Base-by-base conservation (phyloP, 192 early-diverging fungal genomes). In the Pilaira anomala region DNA sequence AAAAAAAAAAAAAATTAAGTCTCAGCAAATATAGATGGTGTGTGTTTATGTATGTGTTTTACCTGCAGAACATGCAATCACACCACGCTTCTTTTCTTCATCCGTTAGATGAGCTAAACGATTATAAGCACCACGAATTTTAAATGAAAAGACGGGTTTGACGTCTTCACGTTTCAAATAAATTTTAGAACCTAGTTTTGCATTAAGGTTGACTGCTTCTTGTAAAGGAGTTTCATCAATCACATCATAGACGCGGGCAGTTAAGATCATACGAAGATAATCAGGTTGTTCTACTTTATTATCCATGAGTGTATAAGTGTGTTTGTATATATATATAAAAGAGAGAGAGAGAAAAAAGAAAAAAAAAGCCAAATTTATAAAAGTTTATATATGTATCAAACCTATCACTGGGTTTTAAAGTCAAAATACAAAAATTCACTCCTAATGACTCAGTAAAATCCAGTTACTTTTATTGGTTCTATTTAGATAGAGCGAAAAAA, bases 101-200 rank as follows among this genome's bases (percentile, higher is more conserved):
- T 71, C 68, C 2, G 87, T 81, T 48, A 99, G 77, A 62, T 94
- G 89, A 28, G 85, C 83, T 72, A 99, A 88, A 62, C 85, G 84
- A 75, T 99, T 97, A 82, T 96, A 94, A 2, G 97, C 97, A 16
- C 97, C 97, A 22, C 97, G 87, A 66, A 95, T 87, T 83, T 99
- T 99, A 86, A 99, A 99, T 12, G 91, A 93, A 65, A 99, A 99
- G 22, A 97, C 95, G 13, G 93, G 88, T 63, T 97, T 95, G 54
- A 97, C 80, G 76, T 99, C 97, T 67, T 99, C 97, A 45, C 97
- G 87, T 74, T 99, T 99, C 39, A 99, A 66, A 18, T 79, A 85
- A 51, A 99, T 80, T 16, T 76, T 79, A 76, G 91, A 91, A 1
- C 75, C 63, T 44, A 82, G 54, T n/a, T 88, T 84, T 13, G 76